phyloP scores from a whole-genome alignment of 331 rosid species.

The Spiraea crenata region DNA sequence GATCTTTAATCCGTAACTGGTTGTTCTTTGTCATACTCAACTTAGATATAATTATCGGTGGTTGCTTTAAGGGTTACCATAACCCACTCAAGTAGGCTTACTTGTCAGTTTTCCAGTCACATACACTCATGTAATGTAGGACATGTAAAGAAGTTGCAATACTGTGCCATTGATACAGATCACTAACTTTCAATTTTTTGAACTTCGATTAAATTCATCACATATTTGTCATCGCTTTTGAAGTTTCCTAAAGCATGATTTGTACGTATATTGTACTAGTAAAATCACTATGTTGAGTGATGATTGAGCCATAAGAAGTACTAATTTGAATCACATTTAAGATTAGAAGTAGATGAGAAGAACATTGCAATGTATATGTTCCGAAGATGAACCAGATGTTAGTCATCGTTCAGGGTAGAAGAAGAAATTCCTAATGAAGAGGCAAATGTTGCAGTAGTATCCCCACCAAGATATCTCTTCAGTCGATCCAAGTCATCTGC shows the following conservation, averaged over 20 bases:
- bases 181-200: background rate
- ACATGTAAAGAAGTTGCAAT: background rate
- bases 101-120: background rate
- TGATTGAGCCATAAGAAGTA: background rate
- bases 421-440: slow-evolving; percentile 67
- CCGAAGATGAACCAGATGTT: background rate
- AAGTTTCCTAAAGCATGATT: background rate
- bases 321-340: background rate
- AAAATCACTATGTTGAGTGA: background rate
- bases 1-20: background rate
- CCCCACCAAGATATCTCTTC: slow-evolving; percentile 59
- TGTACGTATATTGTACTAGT: no score
- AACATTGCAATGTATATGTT: background rate
- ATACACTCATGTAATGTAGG: background rate
- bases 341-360: background rate
- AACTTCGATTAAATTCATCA: background rate
- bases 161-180: background rate
- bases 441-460: slow-evolving; percentile 63
- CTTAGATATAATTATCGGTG: background rate
- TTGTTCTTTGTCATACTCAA: background rate
- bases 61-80: background rate
- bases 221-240: background rate
- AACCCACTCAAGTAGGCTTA: slow-evolving; percentile 3
- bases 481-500: slow-evolving; percentile 70
- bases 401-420: slow-evolving; percentile 43